Evolutionary conservation across 352 stramenopile species (phyloP), one percentile per base, ranked within the genome.

Genomic region (Phytophthora citricola): DNA sequence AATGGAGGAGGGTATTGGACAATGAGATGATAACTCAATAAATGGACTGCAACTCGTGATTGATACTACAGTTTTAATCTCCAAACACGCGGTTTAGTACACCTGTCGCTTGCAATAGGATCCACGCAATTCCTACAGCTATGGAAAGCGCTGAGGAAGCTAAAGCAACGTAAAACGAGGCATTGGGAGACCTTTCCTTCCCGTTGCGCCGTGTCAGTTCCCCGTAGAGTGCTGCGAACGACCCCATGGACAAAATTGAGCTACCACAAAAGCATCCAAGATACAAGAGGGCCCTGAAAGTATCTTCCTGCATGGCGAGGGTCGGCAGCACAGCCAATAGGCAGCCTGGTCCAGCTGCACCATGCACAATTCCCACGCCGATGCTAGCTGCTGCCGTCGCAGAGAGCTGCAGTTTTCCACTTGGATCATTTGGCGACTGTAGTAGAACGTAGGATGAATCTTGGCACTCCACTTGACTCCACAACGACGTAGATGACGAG

Each of bases 241-340:
- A 63, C 26, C 87, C 93, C 93, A 98, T 98, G 12, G 90, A 85
- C 6, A 97, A 11, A 36, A 92, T 94, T 14, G 80, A 92, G 26
- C 79, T 95, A 10, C 82, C 38, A 58, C 90, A 98, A 65, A 98
- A 98, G 14, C 78, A 90, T 0, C 61, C 75, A 1, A 98, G 70
- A 76, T 97, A 98, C 7, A 92, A 31, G 6, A 89, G 47, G 11
- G 80, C 95, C n/a, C 90, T 72, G 29, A 51, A 47, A 47, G 65
- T 76, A 57, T 95, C 71, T 39, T 91, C 81, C 11, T 91, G 81
- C 63, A 97, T 76, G 20, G 93, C 75, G 3, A 98, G 75, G 5
- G 87, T 90, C 2, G 93, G 93, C 6, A 98, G 77, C 14, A 98
- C 84, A 32, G 89, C 91, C 12, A 98, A 71, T 36, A 92, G 52